Evolutionary conservation across 495 filamentous ascomycete species (phyloP), one percentile per base, ranked within the genome.

Genomic region (Penicillium crystallinum): DNA sequence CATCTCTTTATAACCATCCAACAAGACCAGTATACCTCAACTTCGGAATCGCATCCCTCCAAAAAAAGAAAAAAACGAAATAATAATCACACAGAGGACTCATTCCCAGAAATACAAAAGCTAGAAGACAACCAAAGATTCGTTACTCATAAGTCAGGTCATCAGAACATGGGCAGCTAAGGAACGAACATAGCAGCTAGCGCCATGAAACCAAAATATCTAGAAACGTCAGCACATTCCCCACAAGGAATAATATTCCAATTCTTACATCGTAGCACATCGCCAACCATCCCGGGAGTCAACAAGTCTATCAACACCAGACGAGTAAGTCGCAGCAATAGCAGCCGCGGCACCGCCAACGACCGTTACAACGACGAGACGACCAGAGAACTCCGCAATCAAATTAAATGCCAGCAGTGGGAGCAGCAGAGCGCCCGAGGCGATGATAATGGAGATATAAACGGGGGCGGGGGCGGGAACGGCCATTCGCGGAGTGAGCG

Each of bases 401-500:
- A 72, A 68, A 48, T 63, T 72, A 62, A 86, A 87, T 4, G 81
- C 79, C 23, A 87, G 61, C 15, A 88, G 74, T 0, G 82, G 83
- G 8, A 84, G 59, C 6, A 84, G 66, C 10, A 85, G 63, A 0
- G 80, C 74, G 4, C 77, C 73, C 0, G 81, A 77, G 12, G 81
- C 67, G 21, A 81, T 77, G 46, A 79, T 62, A 8, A 80, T 78
- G 8, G 82, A 61, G 63, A 67, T 70, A 54, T 69, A 72, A 18
- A 70, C 66, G 2, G 70, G 61, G 6, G 63, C 60, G 11, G 57
- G 48, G 1, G 59, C 52, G 19, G 46, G 49, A 4, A 53, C 41
- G 10, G 58, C 56, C 10, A 55, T 21, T 29, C 60, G 62, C 2
- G 73, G 58, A 0, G 66, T 69, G 8, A 88, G 65, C 17, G 76